Evolutionary conservation across 106 monocot species (phyloP).

Genomic region (Dendrobium nobile): DNA sequence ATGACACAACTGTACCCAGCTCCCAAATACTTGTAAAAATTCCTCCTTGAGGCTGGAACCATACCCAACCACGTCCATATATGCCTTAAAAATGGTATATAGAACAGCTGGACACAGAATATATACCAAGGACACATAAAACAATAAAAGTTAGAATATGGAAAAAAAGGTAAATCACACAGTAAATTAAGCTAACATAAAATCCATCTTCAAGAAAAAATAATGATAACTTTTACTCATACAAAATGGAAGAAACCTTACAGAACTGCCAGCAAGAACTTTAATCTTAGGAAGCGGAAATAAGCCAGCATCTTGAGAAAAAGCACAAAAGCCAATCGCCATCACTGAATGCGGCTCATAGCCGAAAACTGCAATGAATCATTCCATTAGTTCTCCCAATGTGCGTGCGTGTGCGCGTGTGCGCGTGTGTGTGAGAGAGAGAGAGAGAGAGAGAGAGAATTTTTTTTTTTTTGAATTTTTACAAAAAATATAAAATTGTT

Average conservation of each 20-base stretch:
- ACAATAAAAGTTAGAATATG: background rate
- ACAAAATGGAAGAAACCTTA: slow-evolving; percentile 11
- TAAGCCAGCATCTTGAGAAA: slow-evolving; percentile 30
- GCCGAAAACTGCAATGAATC: slow-evolving; percentile 7
- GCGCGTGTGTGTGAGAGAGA: too few species aligned
- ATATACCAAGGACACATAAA: background rate
- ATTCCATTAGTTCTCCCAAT: background rate
- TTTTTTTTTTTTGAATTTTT: too few species aligned
- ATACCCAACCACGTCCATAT: slow-evolving; percentile 43
- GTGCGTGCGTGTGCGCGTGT: too few species aligned
- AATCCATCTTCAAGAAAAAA: background rate
- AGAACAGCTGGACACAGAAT: slow-evolving; percentile 21
- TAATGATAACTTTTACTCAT: background rate
- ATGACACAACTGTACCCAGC: slow-evolving; percentile 37
- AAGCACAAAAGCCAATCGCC: slow-evolving; percentile 31
- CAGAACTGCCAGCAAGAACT: slow-evolving; percentile 47
- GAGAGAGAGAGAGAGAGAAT: too few species aligned
- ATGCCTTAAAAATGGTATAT: slow-evolving; percentile 33
- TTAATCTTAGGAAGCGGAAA: slow-evolving; percentile 48
- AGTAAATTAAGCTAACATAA: too few species aligned
- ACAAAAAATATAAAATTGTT: too few species aligned
- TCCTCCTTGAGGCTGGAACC: slow-evolving; percentile 25
- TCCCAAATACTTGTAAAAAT: slow-evolving; percentile 24
- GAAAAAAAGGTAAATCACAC: too few species aligned
- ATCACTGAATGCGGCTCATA: slow-evolving; percentile 15